phyloP scores from a whole-genome alignment of 1,284 basidiomycete genomes.

The Phylloboletellus chloephorus region DNA sequence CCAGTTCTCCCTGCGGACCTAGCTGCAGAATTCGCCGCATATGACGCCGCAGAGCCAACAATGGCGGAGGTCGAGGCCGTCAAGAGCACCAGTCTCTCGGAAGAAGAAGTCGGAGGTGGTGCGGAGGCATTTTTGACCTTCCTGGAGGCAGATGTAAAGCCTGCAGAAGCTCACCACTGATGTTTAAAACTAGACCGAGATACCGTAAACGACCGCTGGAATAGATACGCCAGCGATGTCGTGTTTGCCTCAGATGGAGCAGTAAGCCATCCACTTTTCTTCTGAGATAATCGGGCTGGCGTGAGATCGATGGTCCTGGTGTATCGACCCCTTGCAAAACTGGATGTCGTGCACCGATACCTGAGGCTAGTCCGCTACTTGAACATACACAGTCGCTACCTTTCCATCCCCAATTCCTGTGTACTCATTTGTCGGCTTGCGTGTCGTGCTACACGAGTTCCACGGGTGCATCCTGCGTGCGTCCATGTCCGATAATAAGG shows the following conservation, averaged over 20 bases:
- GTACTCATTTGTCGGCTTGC: no score
- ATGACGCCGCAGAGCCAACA: slow-evolving; percentile 72
- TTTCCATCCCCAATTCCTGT: no score
- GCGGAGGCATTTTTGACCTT: slow-evolving; percentile 58
- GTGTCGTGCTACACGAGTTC: no score
- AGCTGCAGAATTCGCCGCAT: slow-evolving; percentile 75
- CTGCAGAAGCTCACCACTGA: slow-evolving; percentile 50
- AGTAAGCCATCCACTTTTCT: not conserved
- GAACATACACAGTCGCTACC: no score
- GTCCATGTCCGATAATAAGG: not conserved
- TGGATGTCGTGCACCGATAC: not conserved
- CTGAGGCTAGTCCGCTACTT: no score
- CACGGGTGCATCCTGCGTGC: no score
- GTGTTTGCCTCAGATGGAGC: not conserved
- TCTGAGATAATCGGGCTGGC: not conserved
- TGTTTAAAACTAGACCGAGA: slow-evolving; percentile 14
- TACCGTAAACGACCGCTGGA: slow-evolving; percentile 4
- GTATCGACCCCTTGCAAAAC: not conserved
- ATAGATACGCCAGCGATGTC: slow-evolving; percentile 16
- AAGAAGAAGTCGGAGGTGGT: slow-evolving; percentile 38
- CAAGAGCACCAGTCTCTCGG: slow-evolving; percentile 26
- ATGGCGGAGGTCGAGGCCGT: slow-evolving; percentile 37
- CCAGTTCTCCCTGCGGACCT: slow-evolving; percentile 75
- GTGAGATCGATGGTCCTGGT: not conserved
- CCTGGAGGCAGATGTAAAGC: slow-evolving; percentile 56